Evolutionary conservation across 257 asterid species (phyloP), one percentile per base, ranked within the genome.

Genomic region (Nicotiana benthamiana): DNA sequence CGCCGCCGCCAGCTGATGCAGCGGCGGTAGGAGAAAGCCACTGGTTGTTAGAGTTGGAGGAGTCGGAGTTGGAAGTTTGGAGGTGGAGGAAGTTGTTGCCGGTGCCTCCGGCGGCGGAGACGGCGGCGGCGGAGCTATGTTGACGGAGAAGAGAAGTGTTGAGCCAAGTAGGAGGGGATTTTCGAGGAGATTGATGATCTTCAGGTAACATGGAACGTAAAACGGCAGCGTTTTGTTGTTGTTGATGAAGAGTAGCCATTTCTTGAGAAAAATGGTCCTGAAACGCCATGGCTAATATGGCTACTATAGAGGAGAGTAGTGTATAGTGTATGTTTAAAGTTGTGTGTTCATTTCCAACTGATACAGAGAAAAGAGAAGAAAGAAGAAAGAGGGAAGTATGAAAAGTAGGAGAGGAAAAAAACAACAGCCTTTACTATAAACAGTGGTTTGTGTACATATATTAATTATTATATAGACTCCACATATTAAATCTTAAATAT

Each of bases 241-340:
- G 70, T 6, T 57, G 85, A 8, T 75, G 86, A 30, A 79, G 88
- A 52, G 85, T 80, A 30, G 43, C 90, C 87, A 87, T 87, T 72
- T 82, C 85, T 81, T 81, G 83, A 48, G 88, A 85, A 80, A 84
- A 79, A 78, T 87, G 89, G 83, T 87, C 89, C 80, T 87, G 86
- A 70, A 84, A 87, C 85, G 82, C 86, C 88, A 87, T 87, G 9
- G 75, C 32, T 56, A 79, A 65, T 76, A 30, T n/a, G 77, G 59
- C 54, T 51, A 53, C 17, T 52, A 12, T 24, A 24, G 34, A 24
- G 17, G 4, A 1, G n/a, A 5, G 13, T 30, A 5, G 20, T 15
- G 18, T 63, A 10, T 26, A 7, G 7, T 68, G 11, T 30, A 2
- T 16, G 24, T 70, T 70, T 56, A 70, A 70, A 20, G 32, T 1